Base-by-base conservation (phyloP, 2,329 filamentous ascomycete genomes). In the Aspergillus fructus region DNA sequence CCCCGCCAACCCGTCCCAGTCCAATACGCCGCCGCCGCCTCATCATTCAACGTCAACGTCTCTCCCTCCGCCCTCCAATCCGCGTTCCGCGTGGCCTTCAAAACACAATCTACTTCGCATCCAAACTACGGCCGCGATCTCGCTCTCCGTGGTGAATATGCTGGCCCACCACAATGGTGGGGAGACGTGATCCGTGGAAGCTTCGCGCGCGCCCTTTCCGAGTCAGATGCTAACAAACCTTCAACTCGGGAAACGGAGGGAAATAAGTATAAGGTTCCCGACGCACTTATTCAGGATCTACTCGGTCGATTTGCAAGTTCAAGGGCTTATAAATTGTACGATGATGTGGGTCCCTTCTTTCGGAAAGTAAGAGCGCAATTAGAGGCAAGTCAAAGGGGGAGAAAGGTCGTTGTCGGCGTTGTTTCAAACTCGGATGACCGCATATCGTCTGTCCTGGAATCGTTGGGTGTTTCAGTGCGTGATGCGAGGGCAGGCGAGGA, bases 351-450 rank as follows among this genome's bases (percentile, higher is more conserved):
- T 11, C 66, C 66, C 0, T 77, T 78, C 52, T 72, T 79, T 39
- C 55, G 60, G 5, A 61, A 64, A 15, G 62, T 78, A 62, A 63
- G 65, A 12, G 49, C 62, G 11, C 30, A 48, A 11, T 9, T 19
- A 39, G 24, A 13, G 12, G 11, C 15, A 15, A 33, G 49, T 9
- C 27, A 43, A 34, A 17, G 17, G 7, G 43, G 30, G 21, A 56
- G 53, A 27, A 46, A 39, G 6, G 59, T 79, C 3, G 34, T 77
- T 21, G 62, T 78, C 1, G 78, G 78, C 0, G 70, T 79, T 5
- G 58, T 80, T 42, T 79, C 78, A 4, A 80, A 80, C 58, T 78
- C 78, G 11, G 78, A 80, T 63, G 77, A 79, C 55, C 70, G 78
- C 2, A 70, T 79, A 19, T 67, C 71, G 3, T 65, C 60, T 11